Conservation (phyloP, 2,329 filamentous ascomycete genomes). For the Neofusicoccum ribis region DNA sequence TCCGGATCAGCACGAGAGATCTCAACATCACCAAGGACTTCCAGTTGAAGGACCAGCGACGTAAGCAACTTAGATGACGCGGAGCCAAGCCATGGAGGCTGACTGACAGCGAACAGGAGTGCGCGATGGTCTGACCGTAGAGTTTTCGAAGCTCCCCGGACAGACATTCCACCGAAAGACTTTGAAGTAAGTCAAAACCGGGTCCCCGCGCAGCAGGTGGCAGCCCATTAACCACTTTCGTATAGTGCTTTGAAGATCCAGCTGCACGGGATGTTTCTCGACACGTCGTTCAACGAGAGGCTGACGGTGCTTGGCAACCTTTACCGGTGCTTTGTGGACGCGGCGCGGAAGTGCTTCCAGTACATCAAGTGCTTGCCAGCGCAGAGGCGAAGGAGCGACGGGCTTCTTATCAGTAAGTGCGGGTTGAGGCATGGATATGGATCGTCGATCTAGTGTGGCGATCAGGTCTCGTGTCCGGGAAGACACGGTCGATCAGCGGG, state of each 20-base stretch:
- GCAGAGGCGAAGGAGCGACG: constrained; percentile 56
- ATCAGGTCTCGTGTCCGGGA: constrained; percentile 15
- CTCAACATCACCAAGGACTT: constrained; percentile 73
- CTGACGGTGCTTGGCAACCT: constrained; percentile 72
- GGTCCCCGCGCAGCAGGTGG: background rate
- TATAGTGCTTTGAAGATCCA: constrained; percentile 74
- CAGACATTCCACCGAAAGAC: constrained; percentile 78
- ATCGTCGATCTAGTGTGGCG: constrained; percentile 26
- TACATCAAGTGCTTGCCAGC: constrained; percentile 62
- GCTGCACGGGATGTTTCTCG: constrained; percentile 79
- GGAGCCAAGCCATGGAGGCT: background rate
- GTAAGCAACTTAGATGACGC: constrained; percentile 43
- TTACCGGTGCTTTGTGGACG: constrained; percentile 71
- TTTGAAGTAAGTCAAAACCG: constrained; percentile 54
- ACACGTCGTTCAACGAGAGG: constrained; percentile 73
- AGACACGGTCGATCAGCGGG: constrained; percentile 20
- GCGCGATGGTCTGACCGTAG: constrained; percentile 75
- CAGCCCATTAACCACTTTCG: constrained; percentile 24
- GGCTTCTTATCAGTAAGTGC: constrained; percentile 61
- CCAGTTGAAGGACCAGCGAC: constrained; percentile 50
- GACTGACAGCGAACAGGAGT: constrained; percentile 45
- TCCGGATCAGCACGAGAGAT: constrained; percentile 70
- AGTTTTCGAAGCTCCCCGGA: constrained; percentile 70
- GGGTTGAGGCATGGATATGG: constrained; percentile 20
- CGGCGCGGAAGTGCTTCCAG: constrained; percentile 70